These are phyloP conservation scores for Cyclospora cayetanensis DNA, from an alignment of 169 alveolate species.

Conservation along the genomic window DNA sequence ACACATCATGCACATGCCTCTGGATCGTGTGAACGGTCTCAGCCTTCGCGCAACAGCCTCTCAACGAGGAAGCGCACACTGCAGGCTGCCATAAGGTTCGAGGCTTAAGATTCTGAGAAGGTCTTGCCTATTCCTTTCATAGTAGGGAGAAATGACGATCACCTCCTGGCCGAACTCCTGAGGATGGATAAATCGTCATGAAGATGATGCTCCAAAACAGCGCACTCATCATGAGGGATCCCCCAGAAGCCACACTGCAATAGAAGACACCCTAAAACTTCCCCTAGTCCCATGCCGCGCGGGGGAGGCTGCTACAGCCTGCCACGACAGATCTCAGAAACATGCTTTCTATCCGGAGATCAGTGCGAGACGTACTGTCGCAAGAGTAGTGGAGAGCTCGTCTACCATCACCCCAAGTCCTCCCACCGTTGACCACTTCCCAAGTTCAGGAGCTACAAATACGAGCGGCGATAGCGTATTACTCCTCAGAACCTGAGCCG, in stretches of 20 bases:
- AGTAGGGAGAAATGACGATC: conserved; percentile 89
- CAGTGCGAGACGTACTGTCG: conserved; percentile 10
- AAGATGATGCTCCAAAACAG: neutral
- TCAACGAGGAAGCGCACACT: no score
- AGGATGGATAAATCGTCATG: neutral
- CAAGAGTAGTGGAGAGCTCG: conserved; percentile 88
- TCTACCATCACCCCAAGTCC: conserved; percentile 95
- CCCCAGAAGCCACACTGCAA: no score
- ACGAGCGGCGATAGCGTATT: conserved; percentile 88
- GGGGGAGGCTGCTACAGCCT: no score
- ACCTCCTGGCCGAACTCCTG: conserved; percentile 75
- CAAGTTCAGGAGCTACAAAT: conserved; percentile 91
- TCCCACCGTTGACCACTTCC: conserved; percentile 92
- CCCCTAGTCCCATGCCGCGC: no score
- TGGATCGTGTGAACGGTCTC: neutral
- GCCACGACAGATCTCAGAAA: no score
- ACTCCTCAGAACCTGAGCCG: conserved; percentile 72
- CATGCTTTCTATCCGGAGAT: neutral
- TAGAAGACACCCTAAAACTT: no score
- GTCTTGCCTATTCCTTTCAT: conserved; percentile 85
- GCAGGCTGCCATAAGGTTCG: no score
- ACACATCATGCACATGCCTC: neutral
- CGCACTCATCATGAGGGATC: no score
- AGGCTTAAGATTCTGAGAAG: no score
- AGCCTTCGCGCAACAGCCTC: neutral